Base-by-base conservation (phyloP, 768 basidiomycete genomes). In the Chalciporus piperatus region DNA sequence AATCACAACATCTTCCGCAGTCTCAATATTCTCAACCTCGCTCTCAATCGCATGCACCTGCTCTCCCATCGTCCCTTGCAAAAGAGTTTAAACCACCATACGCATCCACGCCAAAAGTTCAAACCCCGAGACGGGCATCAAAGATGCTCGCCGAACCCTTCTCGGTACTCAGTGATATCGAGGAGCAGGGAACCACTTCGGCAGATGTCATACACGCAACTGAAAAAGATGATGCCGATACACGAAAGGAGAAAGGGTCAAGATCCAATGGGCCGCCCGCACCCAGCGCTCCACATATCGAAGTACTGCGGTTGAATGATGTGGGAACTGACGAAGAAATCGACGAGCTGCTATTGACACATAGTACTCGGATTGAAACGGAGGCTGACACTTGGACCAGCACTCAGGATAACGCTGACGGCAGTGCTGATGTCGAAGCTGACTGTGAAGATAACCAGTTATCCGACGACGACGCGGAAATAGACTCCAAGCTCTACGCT, bases 1-100 rank as follows among this genome's bases (percentile, higher is more conserved):
- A 72, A 37, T 59, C 61, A 4, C 67, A 62, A 27, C 40, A 23
- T 19, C 52, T 48, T 25, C 55, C 59, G n/a, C 57, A 60, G 10
- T 70, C 71, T 4, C 73, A 71, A 47, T 70, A 71, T 30, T 53
- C 60, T 17, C 63, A 65, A 33, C 20, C 43, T 25, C 59, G 52
- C 17, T 40, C 47, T 11, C 41, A 46, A 41, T 47, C 51, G 4
- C 51, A 52, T 48, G 28, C 37, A 46, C 55, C 47, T 16, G 30
- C 8, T 19, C 52, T 67, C 35, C 44, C 54, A 6, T 60, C 61
- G 2, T 56, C 55, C 27, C 56, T 68, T 20, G 42, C 54, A n/a
- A 51, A 41, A n/a, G 66, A 54, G 44, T 55, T 68, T 27, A 45
- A 57, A 32, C 61, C 61, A 35, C 41, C 16, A 17, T 50, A 54